phyloP scores from a whole-genome alignment of 148 eudicot species.

The Rhododendron molle region DNA sequence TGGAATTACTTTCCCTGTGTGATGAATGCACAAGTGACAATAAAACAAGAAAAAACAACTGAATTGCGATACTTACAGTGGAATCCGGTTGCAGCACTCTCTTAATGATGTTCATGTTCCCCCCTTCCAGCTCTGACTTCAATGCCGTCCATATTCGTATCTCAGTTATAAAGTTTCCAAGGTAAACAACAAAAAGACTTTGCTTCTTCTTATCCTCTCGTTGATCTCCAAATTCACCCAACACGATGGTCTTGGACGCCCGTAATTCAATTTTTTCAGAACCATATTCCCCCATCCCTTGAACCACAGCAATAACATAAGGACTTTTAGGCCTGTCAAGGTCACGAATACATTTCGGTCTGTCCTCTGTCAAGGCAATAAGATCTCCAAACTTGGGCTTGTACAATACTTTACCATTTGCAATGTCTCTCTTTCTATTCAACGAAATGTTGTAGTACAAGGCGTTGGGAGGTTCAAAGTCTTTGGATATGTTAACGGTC shows the following conservation, averaged over 20 bases:
- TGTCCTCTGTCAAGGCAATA: constrained; percentile 32
- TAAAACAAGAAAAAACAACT: too few relatives aligned
- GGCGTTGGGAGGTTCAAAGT: neutral
- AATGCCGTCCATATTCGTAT: constrained; percentile 46
- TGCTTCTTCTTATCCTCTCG: neutral
- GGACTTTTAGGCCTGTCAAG: constrained; percentile 20
- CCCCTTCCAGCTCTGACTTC: neutral
- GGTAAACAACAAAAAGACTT: constrained; percentile 26
- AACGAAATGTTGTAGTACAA: constrained; percentile 14
- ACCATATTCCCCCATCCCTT: neutral
- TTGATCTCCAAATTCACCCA: neutral
- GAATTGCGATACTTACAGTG: neutral
- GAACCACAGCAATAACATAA: constrained; percentile 28
- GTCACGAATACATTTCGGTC: constrained; percentile 35
- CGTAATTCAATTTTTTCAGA: constrained; percentile 12
- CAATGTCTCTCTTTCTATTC: neutral
- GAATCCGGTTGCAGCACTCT: constrained; percentile 9
- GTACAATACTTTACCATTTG: constrained; percentile 23
- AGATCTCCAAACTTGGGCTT: constrained; percentile 45
- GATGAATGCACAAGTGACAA: neutral
- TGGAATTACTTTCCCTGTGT: too few relatives aligned
- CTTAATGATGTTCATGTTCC: constrained; percentile 16
- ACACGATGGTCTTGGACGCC: constrained; percentile 14
- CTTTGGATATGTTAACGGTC: neutral
- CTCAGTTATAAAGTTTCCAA: constrained; percentile 35